Evolutionary conservation across 106 monocot genomes (phyloP).

Genomic region (Dioscorea alata): DNA sequence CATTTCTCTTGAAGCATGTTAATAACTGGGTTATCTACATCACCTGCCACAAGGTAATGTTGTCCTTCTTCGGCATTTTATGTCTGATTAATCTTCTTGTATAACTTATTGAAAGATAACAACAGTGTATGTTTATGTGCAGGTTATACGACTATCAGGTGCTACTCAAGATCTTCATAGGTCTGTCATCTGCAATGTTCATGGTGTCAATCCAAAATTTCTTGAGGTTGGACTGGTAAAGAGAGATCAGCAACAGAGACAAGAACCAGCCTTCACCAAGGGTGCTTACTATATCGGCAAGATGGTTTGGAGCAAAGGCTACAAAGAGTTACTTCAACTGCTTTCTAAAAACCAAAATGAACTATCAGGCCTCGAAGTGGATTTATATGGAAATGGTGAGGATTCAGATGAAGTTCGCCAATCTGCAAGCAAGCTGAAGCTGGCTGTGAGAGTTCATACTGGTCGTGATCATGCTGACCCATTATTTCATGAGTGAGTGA

Average conservation of each 20-base stretch:
- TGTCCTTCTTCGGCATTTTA: not conserved
- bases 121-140: not conserved
- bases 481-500: constrained; percentile 75
- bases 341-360: constrained; percentile 47
- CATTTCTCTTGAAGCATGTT: constrained; percentile 65
- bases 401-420: constrained; percentile 61
- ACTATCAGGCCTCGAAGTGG: constrained; percentile 53
- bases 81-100: not conserved
- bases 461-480: constrained; percentile 87
- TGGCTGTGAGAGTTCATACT: constrained; percentile 47
- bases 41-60: constrained; percentile 78
- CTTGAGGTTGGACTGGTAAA: constrained; percentile 63
- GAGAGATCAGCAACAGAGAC: constrained; percentile 31
- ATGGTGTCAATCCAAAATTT: constrained; percentile 96
- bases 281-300: constrained; percentile 87
- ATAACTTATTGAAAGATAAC: not conserved
- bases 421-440: constrained; percentile 34
- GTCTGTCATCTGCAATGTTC: constrained; percentile 89
- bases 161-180: constrained; percentile 91
- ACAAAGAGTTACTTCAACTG: constrained; percentile 69
- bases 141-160: constrained; percentile 91
- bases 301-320: constrained; percentile 94
- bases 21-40: constrained; percentile 81
- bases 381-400: constrained; percentile 81
- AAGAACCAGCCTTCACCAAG: constrained; percentile 41